A percentile compares a stretch with the other conserved stretches of the same genome.
Evolutionary conservation across 225 moss, liverwort and hornwort species (phyloP).

Genomic region (Sphagnum tenellum): DNA sequence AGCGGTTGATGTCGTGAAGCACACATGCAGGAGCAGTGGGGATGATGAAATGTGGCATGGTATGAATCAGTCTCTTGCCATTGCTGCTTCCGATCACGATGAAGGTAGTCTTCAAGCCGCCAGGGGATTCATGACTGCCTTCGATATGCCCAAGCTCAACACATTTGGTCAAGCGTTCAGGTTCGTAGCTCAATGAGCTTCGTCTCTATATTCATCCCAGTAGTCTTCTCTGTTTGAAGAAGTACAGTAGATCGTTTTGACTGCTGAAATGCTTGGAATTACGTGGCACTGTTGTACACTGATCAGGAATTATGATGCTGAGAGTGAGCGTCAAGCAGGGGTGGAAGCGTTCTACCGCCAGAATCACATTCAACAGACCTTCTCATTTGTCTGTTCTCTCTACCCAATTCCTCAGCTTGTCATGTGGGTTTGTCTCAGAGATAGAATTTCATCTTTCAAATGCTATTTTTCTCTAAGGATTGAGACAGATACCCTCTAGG

Average conservation of each 20-base stretch:
- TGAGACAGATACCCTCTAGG: too few relatives aligned
- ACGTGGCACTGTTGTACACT: neutral
- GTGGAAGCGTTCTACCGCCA: slow-evolving; percentile 50
- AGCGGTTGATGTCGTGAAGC: too few relatives aligned
- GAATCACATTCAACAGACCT: slow-evolving; percentile 56
- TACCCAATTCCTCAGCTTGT: too few relatives aligned
- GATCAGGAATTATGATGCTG: slow-evolving; percentile 39
- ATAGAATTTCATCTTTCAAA: too few relatives aligned
- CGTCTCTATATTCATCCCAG: neutral
- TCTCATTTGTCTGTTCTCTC: slow-evolving; percentile 31
- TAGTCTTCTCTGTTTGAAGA: neutral
- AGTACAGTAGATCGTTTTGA: neutral
- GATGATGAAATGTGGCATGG: too few relatives aligned
- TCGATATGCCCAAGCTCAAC: slow-evolving; percentile 38
- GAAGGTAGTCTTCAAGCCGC: too few relatives aligned
- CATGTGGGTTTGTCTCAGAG: too few relatives aligned
- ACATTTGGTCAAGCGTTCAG: slow-evolving; percentile 58
- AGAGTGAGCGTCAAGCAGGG: slow-evolving; percentile 32
- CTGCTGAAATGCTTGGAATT: neutral
- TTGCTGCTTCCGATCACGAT: too few relatives aligned
- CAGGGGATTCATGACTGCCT: slow-evolving; percentile 1
- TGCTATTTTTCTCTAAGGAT: too few relatives aligned
- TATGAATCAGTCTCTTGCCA: too few relatives aligned
- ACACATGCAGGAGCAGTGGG: too few relatives aligned
- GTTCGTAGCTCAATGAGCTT: slow-evolving; percentile 6